These are phyloP conservation scores for Oryza nivara DNA, from an alignment of 176 grass and related monocot species.

Conservation along the genomic window DNA sequence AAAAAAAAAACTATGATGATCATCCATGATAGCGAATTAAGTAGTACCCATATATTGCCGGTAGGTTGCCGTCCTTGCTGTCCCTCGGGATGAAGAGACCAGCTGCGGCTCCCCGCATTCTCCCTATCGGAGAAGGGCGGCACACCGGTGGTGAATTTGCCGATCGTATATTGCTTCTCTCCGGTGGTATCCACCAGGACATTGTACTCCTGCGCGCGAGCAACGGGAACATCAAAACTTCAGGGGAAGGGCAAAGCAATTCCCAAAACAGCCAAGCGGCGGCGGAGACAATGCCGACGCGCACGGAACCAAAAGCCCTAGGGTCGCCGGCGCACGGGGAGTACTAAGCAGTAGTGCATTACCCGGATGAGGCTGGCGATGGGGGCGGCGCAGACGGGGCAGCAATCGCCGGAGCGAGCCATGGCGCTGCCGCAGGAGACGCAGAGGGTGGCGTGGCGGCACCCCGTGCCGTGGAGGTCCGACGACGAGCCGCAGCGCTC, in stretches of 20 bases:
- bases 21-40: background rate
- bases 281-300: background rate
- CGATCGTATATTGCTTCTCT: constrained; percentile 65
- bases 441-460: constrained; percentile 84
- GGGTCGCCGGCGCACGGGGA: background rate
- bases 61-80: constrained; percentile 66
- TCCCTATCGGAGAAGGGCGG: constrained; percentile 67
- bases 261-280: background rate
- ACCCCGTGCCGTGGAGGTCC: constrained; percentile 82
- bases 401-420: constrained; percentile 49
- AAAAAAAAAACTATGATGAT: background rate
- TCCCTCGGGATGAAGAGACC: constrained; percentile 79
- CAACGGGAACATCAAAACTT: constrained; percentile 17
- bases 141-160: constrained; percentile 65
- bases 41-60: constrained; percentile 62
- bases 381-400: constrained; percentile 58
- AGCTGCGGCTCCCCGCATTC: constrained; percentile 56
- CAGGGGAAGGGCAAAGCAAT: background rate
- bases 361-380: constrained; percentile 76
- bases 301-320: background rate
- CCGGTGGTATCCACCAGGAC: constrained; percentile 53
- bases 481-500: constrained; percentile 74
- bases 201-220: constrained; percentile 60
- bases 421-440: constrained; percentile 55
- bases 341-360: background rate